Conservation (phyloP, 371 early-diverging fungal genomes). For the Lichtheimia corymbifera region DNA sequence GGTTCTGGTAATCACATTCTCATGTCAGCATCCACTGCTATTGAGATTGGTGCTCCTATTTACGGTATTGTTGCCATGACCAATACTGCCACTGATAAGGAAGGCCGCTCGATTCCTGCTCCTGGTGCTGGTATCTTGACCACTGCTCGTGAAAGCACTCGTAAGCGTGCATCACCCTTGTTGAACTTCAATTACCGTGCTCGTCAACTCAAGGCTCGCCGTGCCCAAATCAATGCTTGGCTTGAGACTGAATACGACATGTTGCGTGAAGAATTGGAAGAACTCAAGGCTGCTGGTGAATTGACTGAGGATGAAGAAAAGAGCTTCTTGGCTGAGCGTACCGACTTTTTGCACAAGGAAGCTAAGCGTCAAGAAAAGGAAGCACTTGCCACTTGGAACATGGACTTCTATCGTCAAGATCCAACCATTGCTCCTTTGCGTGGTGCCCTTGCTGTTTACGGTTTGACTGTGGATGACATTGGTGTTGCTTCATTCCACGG, state of each 20-base stretch:
- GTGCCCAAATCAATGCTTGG: conserved; percentile 87
- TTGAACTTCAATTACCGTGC: conserved; percentile 90
- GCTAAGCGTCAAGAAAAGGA: conserved; percentile 85
- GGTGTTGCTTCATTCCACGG: conserved; percentile 98
- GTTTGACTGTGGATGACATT: conserved; percentile 92
- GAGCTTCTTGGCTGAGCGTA: conserved; percentile 73
- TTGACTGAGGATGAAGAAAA: conserved; percentile 59
- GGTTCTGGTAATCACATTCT: conserved; percentile 91
- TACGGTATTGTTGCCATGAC: conserved; percentile 92
- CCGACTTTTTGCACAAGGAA: conserved; percentile 83
- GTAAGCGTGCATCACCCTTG: conserved; percentile 71
- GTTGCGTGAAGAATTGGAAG: conserved; percentile 74
- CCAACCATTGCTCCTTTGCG: conserved; percentile 88
- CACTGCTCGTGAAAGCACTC: conserved; percentile 81
- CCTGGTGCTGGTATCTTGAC: conserved; percentile 96
- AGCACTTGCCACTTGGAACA: conserved; percentile 81
- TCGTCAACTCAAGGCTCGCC: conserved; percentile 79
- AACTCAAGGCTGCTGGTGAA: conserved; percentile 64
- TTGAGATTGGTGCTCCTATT: conserved; percentile 95
- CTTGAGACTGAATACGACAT: conserved; percentile 79
- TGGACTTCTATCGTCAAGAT: conserved; percentile 87
- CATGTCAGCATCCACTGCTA: conserved; percentile 88
- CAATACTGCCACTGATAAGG: conserved; percentile 96
- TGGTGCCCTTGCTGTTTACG: conserved; percentile 89
- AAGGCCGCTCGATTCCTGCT: conserved; percentile 94